Evolutionary conservation across 257 asterid genomes (phyloP).

Genomic region (Ajuga chamaepitys): DNA sequence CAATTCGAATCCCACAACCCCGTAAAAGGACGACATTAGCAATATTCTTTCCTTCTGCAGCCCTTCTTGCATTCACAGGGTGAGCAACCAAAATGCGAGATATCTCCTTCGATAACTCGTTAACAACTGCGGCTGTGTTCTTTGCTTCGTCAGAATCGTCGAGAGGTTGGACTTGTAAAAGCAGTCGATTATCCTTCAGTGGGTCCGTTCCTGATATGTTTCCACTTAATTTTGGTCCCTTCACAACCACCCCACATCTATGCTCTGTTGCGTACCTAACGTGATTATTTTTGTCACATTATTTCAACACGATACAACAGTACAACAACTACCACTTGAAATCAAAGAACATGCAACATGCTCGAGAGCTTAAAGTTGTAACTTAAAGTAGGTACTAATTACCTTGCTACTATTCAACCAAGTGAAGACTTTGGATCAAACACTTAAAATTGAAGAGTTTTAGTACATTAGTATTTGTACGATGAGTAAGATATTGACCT

Average conservation of each 20-base stretch:
- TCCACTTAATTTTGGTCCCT: slow-evolving; percentile 96
- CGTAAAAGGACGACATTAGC: slow-evolving; percentile 87
- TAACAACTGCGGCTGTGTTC: slow-evolving; percentile 76
- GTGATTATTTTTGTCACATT: slow-evolving; percentile 1
- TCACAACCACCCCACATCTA: slow-evolving; percentile 97
- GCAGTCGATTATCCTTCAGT: slow-evolving; percentile 82
- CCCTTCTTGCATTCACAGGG: slow-evolving; percentile 69
- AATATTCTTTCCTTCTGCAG: slow-evolving; percentile 76
- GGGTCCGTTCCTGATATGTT: slow-evolving; percentile 97
- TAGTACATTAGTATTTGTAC: too few relatives aligned
- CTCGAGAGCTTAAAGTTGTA: too few relatives aligned
- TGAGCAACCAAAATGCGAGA: slow-evolving; percentile 70
- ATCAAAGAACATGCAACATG: too few relatives aligned
- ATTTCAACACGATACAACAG: slow-evolving; percentile 6
- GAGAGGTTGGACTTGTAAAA: slow-evolving; percentile 73
- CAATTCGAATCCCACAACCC: slow-evolving; percentile 97
- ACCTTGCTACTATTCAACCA: too few relatives aligned
- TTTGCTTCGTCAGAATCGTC: slow-evolving; percentile 86
- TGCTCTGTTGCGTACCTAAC: slow-evolving; percentile 98
- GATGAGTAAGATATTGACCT: slow-evolving; percentile 58
- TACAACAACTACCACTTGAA: background rate
- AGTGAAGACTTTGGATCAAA: too few relatives aligned
- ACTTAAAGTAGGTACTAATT: too few relatives aligned
- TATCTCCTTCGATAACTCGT: slow-evolving; percentile 80
- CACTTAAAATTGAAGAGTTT: too few relatives aligned